Percentiles rank a stretch among this genome's conserved stretches.
Conservation (phyloP, 2,329 filamentous ascomycete species). For the Ophiocordyceps camponoti-floridani region DNA sequence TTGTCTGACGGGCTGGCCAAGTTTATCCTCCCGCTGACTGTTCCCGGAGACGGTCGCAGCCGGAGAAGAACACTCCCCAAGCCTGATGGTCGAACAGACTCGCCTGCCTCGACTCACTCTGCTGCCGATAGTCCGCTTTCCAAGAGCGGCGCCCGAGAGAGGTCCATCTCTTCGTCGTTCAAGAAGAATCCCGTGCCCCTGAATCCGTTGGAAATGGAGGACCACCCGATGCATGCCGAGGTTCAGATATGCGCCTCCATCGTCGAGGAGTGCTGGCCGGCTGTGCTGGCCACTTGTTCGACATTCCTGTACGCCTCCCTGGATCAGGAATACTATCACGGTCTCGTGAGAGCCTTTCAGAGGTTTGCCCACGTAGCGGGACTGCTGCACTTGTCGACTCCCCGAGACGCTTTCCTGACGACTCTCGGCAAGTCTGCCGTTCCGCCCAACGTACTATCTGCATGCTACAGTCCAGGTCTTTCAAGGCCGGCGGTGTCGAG, state of each 20-base stretch:
- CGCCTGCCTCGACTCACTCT: slow-evolving; percentile 19
- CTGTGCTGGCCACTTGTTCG: slow-evolving; percentile 83
- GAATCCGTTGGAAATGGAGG: slow-evolving; percentile 63
- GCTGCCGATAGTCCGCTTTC: slow-evolving; percentile 13
- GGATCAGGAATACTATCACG: slow-evolving; percentile 87
- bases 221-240: slow-evolving; percentile 52
- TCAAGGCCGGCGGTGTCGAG: slow-evolving; percentile 24
- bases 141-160: slow-evolving; percentile 26
- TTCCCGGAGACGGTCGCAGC: slow-evolving; percentile 48
- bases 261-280: slow-evolving; percentile 88
- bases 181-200: slow-evolving; percentile 62
- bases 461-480: slow-evolving; percentile 33
- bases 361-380: slow-evolving; percentile 92
- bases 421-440: slow-evolving; percentile 87
- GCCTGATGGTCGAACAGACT: slow-evolving; percentile 24
- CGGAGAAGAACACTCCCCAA: slow-evolving; percentile 28
- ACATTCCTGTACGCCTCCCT: slow-evolving; percentile 86
- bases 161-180: slow-evolving; percentile 40
- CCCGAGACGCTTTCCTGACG: slow-evolving; percentile 85
- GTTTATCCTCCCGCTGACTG: slow-evolving; percentile 80
- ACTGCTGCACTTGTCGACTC: slow-evolving; percentile 64
- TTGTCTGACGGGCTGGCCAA: slow-evolving; percentile 87
- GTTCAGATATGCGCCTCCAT: slow-evolving; percentile 65
- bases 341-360: slow-evolving; percentile 80
- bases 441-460: slow-evolving; percentile 56